Evolutionary conservation across 768 basidiomycete species (phyloP), one percentile per base, ranked within the genome.

Genomic region (Lactarius hengduanensis): DNA sequence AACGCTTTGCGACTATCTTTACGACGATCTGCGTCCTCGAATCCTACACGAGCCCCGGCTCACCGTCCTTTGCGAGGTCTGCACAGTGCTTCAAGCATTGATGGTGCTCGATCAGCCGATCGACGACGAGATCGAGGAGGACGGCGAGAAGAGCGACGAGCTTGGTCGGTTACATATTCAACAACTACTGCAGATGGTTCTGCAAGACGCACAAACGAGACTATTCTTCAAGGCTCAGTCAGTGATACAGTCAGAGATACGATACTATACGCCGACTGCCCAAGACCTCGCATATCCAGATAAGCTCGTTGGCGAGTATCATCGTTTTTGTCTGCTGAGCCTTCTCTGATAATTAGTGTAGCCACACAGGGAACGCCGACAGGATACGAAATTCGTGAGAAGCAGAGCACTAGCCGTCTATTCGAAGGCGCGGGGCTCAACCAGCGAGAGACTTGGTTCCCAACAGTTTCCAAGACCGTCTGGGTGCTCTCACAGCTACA

Each of bases 161-260:
- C 79, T 89, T 4, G 81, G 82, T 22, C 80, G 82, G 59, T 78
- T 98, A 57, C 91, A 96, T 69, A 92, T 93, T 71, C 87, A 87
- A 63, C 84, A 89, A 54, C 78, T 98, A 3, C 78, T 98, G 57
- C 85, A 90, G 73, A 93, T 95, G 87, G 89, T 98, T 0, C 77
- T 98, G 32, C 96, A 98, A 74, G 96, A 98, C 74, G 94, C 96
- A 1, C 96, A 98, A 80, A 98, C 97, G 15, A 79, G 95, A 62
- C 76, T 98, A 56, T 94, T 98, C 72, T 98, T 98, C 83, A 91
- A 97, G 74, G 96, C 96, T 7, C 96, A 98, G 76, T 85, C 92
- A 1, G 83, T 97, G 55, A 86, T 99, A 38, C 91, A 95, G 73
- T 84, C 85, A 38, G 96, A 98, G 60, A 93, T 98, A 41, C 80